Base-by-base conservation (phyloP, 78 protist species). In the Dictyostelium brefeldianum region DNA sequence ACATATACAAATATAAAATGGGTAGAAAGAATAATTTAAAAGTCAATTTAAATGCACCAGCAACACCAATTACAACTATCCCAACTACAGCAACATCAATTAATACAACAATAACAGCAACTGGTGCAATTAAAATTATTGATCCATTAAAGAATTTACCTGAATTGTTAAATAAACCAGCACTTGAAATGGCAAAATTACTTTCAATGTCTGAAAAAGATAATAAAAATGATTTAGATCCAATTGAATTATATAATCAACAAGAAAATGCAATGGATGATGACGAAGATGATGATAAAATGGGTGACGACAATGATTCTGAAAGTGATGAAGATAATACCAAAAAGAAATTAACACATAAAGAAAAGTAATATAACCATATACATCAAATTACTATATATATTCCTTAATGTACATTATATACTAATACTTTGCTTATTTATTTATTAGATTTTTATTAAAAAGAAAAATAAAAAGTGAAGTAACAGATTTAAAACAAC, bases 21-120 rank as follows among this genome's bases (percentile, higher is more conserved):
- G 79, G 57, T 3, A 73, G 25, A 70, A 70, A 73, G 22, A 73
- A 73, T 73, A 73, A 73, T 20, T 73, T 73, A 73, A 73, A 73
- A 22, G 79, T 73, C 3, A 22, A 73, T 73, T n/a, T 73, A 46
- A 46, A 73, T 73, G 43, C 43, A 36, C 43, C 43, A 36, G 43
- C 43, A 3, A 36, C 2, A 36, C 43, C 43, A 36, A 36, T 2
- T 36, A n/a, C 41, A n/a, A n/a, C 14, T 4, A 27, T 41, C 17
- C 4, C 22, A 31, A 41, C 27, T 12, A 62, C 36, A 25, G 36
- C 70, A 25, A n/a, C 1, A 3, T 8, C 9, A 67, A 14, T 10
- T 5, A 2, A 12, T 12, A 67, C 14, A 67, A 17, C 3, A 15
- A 29, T 3, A 29, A 29, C 17, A 1, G 14, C 7, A 29, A 67